Base-by-base conservation (phyloP, 1,284 basidiomycete genomes). In the Bondarzewia mesenterica region DNA sequence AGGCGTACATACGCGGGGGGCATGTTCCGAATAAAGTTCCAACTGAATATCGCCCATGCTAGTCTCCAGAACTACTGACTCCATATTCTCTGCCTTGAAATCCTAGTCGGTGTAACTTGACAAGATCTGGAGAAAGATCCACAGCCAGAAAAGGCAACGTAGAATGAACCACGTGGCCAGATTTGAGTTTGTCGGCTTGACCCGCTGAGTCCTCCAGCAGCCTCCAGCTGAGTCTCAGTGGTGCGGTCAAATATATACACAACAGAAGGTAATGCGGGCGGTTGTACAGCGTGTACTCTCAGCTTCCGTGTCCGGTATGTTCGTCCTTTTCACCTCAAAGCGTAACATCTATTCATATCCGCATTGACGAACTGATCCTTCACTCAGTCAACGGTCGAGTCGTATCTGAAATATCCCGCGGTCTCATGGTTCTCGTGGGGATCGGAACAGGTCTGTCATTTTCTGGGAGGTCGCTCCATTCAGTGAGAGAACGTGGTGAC, bases 21-120 rank as follows among this genome's bases (percentile, higher is more conserved):
- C 90, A 64, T 96, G 91, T 32, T 89, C 69, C 77, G 84, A 89
- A 68, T 96, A 96, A 23, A 97, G 75, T 69, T 96, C 93, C 8
- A 96, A 72, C 52, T 87, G 82, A 51, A 95, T 72, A 51, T 92
- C 82, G n/a, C 92, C 93, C 62, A 95, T 68, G 56, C 76, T 92
- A 15, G 93, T 96, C 65, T 93, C 85, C 36, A 95, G 67, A 23
- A 89, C 77, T 15, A 92, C 87, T 26, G 80, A 79, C 32, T 80
- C 77, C 63, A 48, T 39, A 7, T 44, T 26, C 22, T n/a, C 87
- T 26, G 80, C 79, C 32, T 80, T 77, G 63, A 48, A 32, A 7
- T 44, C 22, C 22, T 16, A 27, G 42, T 40, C 21, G 38, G 21
- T 18, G 16, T 22, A 22, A 26, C 14, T 15, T 18, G 47, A 58